Conservation (phyloP, 257 asterid genomes). For the Ehretia macrophylla region DNA sequence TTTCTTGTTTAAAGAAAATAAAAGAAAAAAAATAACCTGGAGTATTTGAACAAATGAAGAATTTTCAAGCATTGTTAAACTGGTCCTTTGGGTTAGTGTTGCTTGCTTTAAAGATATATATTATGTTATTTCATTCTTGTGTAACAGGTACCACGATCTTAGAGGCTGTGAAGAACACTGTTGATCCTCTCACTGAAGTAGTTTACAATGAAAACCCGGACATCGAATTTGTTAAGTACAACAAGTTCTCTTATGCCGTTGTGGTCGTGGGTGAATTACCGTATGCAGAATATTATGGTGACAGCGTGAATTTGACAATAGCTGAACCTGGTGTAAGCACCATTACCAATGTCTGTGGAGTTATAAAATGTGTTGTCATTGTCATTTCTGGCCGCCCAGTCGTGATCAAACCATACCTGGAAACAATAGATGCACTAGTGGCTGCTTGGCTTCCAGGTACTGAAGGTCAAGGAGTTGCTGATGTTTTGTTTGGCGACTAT, state of each 20-base stretch:
- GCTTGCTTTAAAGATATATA: no score
- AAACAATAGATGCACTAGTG: slow-evolving; percentile 43
- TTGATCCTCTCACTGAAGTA: slow-evolving; percentile 41
- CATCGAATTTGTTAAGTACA: slow-evolving; percentile 18
- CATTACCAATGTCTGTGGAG: slow-evolving; percentile 33
- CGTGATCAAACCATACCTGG: slow-evolving; percentile 38
- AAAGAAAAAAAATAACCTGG: no score
- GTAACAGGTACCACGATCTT: slow-evolving; percentile 50
- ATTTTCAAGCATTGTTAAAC: no score
- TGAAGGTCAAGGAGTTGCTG: slow-evolving; percentile 56
- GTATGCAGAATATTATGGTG: slow-evolving; percentile 43
- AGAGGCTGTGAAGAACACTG: slow-evolving; percentile 36
- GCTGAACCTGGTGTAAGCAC: slow-evolving; percentile 26
- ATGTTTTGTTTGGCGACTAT: slow-evolving; percentile 47
- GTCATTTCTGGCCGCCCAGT: slow-evolving; percentile 48
- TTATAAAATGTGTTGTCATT: slow-evolving; percentile 39
- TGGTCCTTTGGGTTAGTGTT: no score
- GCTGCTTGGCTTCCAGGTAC: slow-evolving; percentile 67
- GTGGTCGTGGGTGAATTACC: slow-evolving; percentile 49
- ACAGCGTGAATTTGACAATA: slow-evolving; percentile 36
- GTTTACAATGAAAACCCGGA: slow-evolving; percentile 30
- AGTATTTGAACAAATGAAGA: no score
- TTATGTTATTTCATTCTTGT: background rate
- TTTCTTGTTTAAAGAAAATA: no score
- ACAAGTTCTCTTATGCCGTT: slow-evolving; percentile 41